Conservation (phyloP, 176 grass and related monocot genomes). For the Pharus latifolius region DNA sequence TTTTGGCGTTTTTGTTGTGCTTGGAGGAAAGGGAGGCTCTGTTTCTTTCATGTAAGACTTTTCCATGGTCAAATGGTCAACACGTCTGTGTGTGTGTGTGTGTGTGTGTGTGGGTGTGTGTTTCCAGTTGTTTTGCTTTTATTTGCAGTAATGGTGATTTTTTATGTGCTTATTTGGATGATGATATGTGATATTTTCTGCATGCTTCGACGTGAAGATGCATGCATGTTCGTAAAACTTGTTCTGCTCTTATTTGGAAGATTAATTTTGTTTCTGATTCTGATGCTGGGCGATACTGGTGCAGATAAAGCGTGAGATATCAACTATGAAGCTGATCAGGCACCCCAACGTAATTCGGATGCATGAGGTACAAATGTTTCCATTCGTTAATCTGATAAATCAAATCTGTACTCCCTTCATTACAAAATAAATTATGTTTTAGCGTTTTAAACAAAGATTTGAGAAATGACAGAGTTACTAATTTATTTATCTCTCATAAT, state of each 20-base stretch:
- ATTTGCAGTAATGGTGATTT: no score
- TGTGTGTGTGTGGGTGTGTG: no score
- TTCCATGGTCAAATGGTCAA: neutral
- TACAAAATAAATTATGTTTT: no score
- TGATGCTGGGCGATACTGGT: conserved; percentile 4
- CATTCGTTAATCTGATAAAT: neutral
- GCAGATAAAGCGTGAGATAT: conserved; percentile 98
- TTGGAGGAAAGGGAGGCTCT: neutral
- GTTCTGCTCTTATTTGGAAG: neutral
- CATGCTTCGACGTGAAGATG: neutral
- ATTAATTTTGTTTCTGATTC: conserved; percentile 1
- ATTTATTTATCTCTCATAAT: no score
- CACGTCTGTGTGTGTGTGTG: no score
- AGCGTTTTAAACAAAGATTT: no score
- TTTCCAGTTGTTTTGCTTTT: no score
- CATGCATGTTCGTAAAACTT: conserved; percentile 2
- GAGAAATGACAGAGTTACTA: no score
- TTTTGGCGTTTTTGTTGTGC: no score
- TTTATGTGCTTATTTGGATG: no score
- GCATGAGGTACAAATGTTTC: conserved; percentile 56
- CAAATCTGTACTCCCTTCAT: neutral
- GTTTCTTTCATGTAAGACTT: neutral
- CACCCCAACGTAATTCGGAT: conserved; percentile 95
- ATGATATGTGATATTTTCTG: no score
- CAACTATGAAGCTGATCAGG: conserved; percentile 94